Conservation (phyloP, 805 yeast species). For the Pichia manshurica region DNA sequence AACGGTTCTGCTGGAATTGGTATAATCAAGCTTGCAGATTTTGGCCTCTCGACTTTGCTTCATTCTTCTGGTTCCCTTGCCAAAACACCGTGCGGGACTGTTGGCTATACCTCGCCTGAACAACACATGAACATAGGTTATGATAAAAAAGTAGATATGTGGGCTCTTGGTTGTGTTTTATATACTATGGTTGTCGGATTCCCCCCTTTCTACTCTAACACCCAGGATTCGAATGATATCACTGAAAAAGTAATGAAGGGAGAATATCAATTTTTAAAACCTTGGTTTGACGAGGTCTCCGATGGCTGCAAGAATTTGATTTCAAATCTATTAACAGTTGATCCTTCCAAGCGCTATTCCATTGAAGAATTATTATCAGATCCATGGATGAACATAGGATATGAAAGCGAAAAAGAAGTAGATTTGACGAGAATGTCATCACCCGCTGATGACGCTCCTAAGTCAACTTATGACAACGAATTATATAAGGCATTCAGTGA, state of each 20-base stretch:
- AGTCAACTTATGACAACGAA: slow-evolving; percentile 22
- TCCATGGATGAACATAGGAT: slow-evolving; percentile 53
- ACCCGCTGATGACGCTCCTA: slow-evolving; percentile 29
- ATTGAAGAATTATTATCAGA: slow-evolving; percentile 62
- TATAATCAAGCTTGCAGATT: slow-evolving; percentile 58
- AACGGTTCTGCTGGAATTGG: slow-evolving; percentile 65
- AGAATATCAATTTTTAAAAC: slow-evolving; percentile 64
- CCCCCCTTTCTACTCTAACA: slow-evolving; percentile 71
- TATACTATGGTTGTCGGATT: slow-evolving; percentile 68
- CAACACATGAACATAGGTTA: slow-evolving; percentile 55
- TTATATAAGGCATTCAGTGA: slow-evolving; percentile 27
- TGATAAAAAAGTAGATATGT: slow-evolving; percentile 63
- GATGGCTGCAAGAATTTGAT: slow-evolving; percentile 66
- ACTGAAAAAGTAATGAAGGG: slow-evolving; percentile 68
- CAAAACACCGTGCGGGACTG: slow-evolving; percentile 72
- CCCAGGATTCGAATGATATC: slow-evolving; percentile 46
- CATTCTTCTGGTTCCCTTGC: slow-evolving; percentile 34
- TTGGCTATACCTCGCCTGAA: slow-evolving; percentile 72
- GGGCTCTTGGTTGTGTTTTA: slow-evolving; percentile 69
- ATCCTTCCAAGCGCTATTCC: slow-evolving; percentile 63
- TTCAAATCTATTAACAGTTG: slow-evolving; percentile 57
- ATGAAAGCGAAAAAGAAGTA: slow-evolving; percentile 19
- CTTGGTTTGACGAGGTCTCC: slow-evolving; percentile 88
- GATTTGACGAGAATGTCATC: slow-evolving; percentile 9
- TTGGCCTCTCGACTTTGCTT: slow-evolving; percentile 60